Percentiles rank a stretch among this genome's conserved stretches.
phyloP scores from a whole-genome alignment of 257 asterid genomes.

The Haberlea rhodopensis region DNA sequence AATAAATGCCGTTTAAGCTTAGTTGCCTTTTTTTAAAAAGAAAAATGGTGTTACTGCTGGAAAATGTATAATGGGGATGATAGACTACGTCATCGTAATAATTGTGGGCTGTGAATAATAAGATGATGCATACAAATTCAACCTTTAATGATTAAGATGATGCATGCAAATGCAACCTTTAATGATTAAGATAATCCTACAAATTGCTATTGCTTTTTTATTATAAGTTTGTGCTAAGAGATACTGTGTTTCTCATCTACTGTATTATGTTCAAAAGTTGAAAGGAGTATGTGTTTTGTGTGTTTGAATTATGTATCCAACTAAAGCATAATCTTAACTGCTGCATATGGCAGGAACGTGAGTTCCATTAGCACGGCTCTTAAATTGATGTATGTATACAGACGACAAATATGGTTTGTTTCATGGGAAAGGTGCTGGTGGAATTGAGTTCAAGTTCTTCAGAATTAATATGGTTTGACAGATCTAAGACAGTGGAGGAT shows the following conservation, averaged over 20 bases:
- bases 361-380: not conserved
- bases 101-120: not conserved
- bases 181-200: no score
- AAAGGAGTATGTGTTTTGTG: not conserved
- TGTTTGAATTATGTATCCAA: constrained; percentile 2
- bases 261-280: constrained; percentile 8
- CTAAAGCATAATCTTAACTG: constrained; percentile 5
- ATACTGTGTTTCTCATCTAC: not conserved
- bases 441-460: constrained; percentile 1
- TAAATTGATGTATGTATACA: not conserved
- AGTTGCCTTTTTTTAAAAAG: not conserved
- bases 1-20: not conserved
- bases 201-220: not conserved
- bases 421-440: not conserved
- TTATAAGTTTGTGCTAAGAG: not conserved
- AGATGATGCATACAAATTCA: not conserved
- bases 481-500: not conserved
- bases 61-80: no score
- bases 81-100: no score
- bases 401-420: not conserved
- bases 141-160: not conserved
- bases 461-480: constrained; percentile 7
- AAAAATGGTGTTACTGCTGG: not conserved
- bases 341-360: not conserved
- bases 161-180: not conserved